Conservation (phyloP, 768 basidiomycete species). For the Tylopilus balloui region DNA sequence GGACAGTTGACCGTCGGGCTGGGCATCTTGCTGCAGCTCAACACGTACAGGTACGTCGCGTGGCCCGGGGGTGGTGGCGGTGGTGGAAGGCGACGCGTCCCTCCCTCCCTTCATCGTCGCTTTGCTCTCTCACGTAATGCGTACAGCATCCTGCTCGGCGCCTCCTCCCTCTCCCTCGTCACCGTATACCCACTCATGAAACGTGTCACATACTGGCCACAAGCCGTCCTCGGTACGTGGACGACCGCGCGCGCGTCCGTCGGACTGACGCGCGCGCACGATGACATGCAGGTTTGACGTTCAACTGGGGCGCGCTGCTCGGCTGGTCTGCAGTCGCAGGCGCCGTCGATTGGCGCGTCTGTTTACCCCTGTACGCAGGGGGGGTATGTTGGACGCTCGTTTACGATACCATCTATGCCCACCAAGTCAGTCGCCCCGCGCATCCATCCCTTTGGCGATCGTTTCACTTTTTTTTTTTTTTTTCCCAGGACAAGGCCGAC, state of each 20-base stretch:
- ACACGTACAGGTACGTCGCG: slow-evolving; percentile 86
- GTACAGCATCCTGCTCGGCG: slow-evolving; percentile 87
- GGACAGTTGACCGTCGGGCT: slow-evolving; percentile 79
- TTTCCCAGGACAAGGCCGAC: slow-evolving; percentile 79
- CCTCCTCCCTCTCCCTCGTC: slow-evolving; percentile 85
- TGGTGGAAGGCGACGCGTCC: no score
- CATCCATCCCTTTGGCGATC: no score
- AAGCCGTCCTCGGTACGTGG: slow-evolving; percentile 80
- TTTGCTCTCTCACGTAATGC: no score
- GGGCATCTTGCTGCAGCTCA: slow-evolving; percentile 82
- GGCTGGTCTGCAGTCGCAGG: slow-evolving; percentile 96
- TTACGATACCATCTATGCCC: slow-evolving; percentile 97
- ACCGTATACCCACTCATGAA: slow-evolving; percentile 96
- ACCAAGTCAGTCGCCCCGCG: slow-evolving; percentile 62
- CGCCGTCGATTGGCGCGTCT: slow-evolving; percentile 72
- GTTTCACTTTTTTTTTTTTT: not conserved
- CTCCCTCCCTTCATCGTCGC: not conserved
- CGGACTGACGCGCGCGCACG: not conserved
- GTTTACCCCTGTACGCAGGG: slow-evolving; percentile 84
- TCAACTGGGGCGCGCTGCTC: slow-evolving; percentile 95
- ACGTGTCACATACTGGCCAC: slow-evolving; percentile 94
- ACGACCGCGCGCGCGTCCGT: not conserved
- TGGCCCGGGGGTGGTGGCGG: no score
- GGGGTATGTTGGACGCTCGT: slow-evolving; percentile 92
- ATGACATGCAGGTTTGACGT: slow-evolving; percentile 70